Evolutionary conservation across 164 flowering plant genomes (phyloP), one percentile per base, ranked within the genome.

Genomic region (Liriodendron chinense): DNA sequence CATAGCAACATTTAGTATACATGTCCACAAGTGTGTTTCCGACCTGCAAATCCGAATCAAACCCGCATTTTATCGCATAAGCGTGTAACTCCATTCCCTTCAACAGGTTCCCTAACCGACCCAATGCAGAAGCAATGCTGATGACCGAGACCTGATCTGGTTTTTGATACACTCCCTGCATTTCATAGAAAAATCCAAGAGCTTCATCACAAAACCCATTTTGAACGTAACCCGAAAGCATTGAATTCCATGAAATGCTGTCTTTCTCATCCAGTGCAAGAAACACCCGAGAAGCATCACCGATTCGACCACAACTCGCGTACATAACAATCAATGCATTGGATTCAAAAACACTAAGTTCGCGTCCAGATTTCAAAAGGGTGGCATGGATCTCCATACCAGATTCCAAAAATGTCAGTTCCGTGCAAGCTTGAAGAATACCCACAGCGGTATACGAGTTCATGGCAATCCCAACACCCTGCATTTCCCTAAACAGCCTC

Each of bases 251-350:
- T 9, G 97, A 88, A 28, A 96, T 73, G 50, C 28, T 73, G 80
- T 96, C 99, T 73, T 76, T 89, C 50, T 79, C 83, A 48, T 78
- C 78, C 85, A 91, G 85, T 13, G 57, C 14, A 21, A 62, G 0
- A 69, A 96, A 92, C 61, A 92, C 73, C 21, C 21, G 63, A 23
- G 68, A 72, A 3, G 97, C 95, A 24, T 83, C 83, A 65, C 23
- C 65, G 79, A 88, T 81, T 74, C 77, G 83, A 76, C 89, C 86
- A 73, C 83, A 85, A 68, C 85, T 88, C 3, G 87, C 74, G 69
- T 96, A 94, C 94, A 92, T 90, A 59, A 87, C 86, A 73, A 92
- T 67, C 85, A 96, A 83, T 22, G 98, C 89, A 89, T 91, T 94
- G 53, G 83, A 88, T 79, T 89, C 94, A 80, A 86, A 87, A 16